Percentiles rank a stretch among this genome's conserved stretches.
These are phyloP conservation scores for Nicotiana tabacum DNA, from an alignment of 257 asterid genomes.

Conservation along the genomic window DNA sequence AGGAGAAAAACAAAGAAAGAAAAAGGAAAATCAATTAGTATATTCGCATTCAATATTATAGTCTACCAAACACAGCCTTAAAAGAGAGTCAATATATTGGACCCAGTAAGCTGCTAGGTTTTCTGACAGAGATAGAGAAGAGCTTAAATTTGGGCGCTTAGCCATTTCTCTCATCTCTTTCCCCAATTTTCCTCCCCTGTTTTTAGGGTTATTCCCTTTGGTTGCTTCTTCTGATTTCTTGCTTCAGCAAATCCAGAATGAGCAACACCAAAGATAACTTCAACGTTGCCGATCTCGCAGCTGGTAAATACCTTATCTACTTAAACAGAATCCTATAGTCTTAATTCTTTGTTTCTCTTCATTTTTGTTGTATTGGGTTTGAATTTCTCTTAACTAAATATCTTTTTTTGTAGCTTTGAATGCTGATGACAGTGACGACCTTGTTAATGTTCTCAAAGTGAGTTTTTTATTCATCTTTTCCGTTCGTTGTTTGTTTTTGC, in stretches of 20 bases:
- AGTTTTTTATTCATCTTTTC: not conserved
- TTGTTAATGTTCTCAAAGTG: slow-evolving; percentile 69
- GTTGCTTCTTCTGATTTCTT: no score
- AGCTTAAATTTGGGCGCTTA: no score
- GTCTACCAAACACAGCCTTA: no score
- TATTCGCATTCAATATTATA: no score
- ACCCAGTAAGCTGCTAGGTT: no score
- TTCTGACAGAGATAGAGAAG: no score
- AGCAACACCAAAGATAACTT: slow-evolving; percentile 25
- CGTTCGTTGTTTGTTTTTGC: not conserved
- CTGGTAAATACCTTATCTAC: slow-evolving; percentile 8
- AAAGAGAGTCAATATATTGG: no score
- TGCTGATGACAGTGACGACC: slow-evolving; percentile 54
- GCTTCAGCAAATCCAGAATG: slow-evolving; percentile 3
- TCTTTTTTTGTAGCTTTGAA: slow-evolving; percentile 47
- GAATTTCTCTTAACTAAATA: not conserved
- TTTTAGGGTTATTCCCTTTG: no score
- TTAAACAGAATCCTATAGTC: no score
- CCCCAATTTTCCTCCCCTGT: not conserved
- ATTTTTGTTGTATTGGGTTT: not conserved
- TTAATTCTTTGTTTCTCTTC: not conserved
- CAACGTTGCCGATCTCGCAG: slow-evolving; percentile 30
- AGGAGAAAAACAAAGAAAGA: not conserved
- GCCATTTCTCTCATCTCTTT: no score
- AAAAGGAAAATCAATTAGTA: not conserved